Evolutionary conservation across 2,329 filamentous ascomycete genomes (phyloP).

Genomic region (Penicillium vulpinum): DNA sequence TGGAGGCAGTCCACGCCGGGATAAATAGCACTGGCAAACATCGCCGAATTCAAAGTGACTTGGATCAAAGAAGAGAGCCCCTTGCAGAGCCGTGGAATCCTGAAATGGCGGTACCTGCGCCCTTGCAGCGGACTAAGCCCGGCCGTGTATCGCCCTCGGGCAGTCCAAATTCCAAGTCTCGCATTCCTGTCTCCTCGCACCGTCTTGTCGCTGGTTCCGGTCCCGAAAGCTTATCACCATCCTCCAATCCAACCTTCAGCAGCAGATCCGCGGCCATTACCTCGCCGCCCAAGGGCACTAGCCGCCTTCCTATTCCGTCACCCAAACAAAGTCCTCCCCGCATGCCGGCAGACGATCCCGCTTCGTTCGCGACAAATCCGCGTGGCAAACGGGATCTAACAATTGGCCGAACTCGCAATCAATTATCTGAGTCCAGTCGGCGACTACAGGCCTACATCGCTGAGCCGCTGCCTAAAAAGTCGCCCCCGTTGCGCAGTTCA

Average conservation of each 20-base stretch:
- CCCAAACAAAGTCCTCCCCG: conserved; percentile 30
- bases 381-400: conserved; percentile 38
- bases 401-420: conserved; percentile 35
- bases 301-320: conserved; percentile 44
- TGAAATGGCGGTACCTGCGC: conserved; percentile 37
- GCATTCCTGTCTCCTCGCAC: conserved; percentile 48
- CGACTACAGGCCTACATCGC: conserved; percentile 74
- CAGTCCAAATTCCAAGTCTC: conserved; percentile 42
- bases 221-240: conserved; percentile 42
- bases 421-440: conserved; percentile 52
- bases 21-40: conserved; percentile 31
- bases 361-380: conserved; percentile 34
- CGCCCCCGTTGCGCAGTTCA: conserved; percentile 77
- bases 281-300: conserved; percentile 42
- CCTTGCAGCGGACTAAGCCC: conserved; percentile 31
- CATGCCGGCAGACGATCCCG: conserved; percentile 27
- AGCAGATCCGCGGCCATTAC: conserved; percentile 31
- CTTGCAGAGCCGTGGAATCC: conserved; percentile 31
- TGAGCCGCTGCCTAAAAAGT: conserved; percentile 68
- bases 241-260: conserved; percentile 38
- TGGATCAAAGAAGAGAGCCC: conserved; percentile 42
- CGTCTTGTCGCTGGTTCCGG: conserved; percentile 43
- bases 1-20: conserved; percentile 42
- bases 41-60: conserved; percentile 58
- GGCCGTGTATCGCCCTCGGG: conserved; percentile 25